Evolutionary conservation across 2,329 filamentous ascomycete species (phyloP), one percentile per base, ranked within the genome.

Genomic region (Huntiella savannae): DNA sequence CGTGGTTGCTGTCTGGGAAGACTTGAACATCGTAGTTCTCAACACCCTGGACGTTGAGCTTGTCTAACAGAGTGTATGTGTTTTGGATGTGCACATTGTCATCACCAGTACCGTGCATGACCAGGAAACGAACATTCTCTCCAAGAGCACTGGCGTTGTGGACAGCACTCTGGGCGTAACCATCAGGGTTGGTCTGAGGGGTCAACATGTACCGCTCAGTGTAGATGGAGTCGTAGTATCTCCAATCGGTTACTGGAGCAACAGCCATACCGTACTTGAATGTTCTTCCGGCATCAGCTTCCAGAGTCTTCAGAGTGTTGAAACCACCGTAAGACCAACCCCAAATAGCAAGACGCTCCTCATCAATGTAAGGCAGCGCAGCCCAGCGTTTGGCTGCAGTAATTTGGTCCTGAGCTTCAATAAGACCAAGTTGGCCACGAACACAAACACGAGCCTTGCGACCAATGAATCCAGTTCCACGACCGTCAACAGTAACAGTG

Each of bases 81-180:
- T 93, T 96, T 62, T 98, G 92, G 62, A 94, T 77, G 60, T 98
- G 92, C 10, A 98, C 91, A 56, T 98, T 98, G 62, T 98, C 91
- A 57, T 98, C 91, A 5, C 82, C 82, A n/a, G 86, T 75, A 54
- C 91, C 91, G 58, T 98, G 91, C 83, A 96, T 95, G 55, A 98
- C 60, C 35, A 98, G 67, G 65, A 96, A 98, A 32, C 88, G 78
- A 51, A 87, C 82, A 58, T 81, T 93, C 52, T 77, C 62, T 3
- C 70, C 66, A 5, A 98, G 68, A 0, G 84, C 81, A 1, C 72
- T 68, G 51, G 78, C 79, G 57, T 98, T 83, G 49, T 60, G 72
- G 56, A 98, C 77, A 45, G 75, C 75, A 4, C 82, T 75, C 52
- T 73, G 76, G 37, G 77, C 69, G 63, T 96, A 98, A 10, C 91